Evolutionary conservation across 192 early-diverging fungal genomes (phyloP).

Genomic region (Coemansia sp.): DNA sequence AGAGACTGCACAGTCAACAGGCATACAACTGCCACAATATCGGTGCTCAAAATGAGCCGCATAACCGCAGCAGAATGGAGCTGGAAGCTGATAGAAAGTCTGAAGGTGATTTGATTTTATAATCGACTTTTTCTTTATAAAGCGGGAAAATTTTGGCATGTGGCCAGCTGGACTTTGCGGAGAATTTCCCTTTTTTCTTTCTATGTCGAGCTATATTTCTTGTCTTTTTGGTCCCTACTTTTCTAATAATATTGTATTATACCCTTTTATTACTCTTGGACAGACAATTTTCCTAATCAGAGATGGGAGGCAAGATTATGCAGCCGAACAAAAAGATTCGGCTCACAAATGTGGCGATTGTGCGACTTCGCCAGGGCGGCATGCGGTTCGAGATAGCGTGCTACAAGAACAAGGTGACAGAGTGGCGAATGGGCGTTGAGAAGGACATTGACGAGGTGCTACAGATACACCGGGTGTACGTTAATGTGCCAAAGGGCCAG

Average conservation of each 20-base stretch:
- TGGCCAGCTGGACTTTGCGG: neutral
- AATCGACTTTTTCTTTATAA: neutral
- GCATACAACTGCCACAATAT: constrained; percentile 14
- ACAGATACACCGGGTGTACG: constrained; percentile 90
- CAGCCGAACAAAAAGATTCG: constrained; percentile 58
- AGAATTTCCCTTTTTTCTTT: neutral
- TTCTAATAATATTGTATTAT: neutral
- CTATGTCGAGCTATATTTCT: neutral
- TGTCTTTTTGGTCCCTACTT: neutral
- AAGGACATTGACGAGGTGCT: constrained; percentile 96
- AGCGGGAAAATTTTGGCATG: no score
- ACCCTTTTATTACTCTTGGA: neutral
- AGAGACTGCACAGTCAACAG: constrained; percentile 11
- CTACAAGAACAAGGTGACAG: constrained; percentile 98
- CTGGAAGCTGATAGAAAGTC: constrained; percentile 19
- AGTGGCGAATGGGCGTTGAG: constrained; percentile 92
- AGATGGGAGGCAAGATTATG: constrained; percentile 53
- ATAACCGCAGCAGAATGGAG: constrained; percentile 16
- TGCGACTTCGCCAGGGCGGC: constrained; percentile 93
- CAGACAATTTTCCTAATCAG: neutral
- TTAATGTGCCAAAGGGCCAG: constrained; percentile 97
- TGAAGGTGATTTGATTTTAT: neutral
- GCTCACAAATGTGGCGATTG: constrained; percentile 95
- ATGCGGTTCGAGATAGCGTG: constrained; percentile 98
- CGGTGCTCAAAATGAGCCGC: constrained; percentile 14